Conservation (phyloP, 768 basidiomycete species). For the Leccinellum luteum region DNA sequence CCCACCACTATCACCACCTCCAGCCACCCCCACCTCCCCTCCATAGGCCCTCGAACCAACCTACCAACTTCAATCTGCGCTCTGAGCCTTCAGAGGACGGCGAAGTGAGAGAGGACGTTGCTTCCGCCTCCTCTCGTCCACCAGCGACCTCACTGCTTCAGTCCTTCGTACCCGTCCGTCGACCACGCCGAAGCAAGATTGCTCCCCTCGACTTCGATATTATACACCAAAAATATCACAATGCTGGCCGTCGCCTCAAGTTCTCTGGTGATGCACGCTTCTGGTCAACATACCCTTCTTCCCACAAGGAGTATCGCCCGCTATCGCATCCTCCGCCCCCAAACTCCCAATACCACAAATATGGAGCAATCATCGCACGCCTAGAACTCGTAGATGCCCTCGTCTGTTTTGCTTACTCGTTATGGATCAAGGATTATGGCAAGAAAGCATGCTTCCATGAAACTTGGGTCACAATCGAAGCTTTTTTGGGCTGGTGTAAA, state of each 20-base stretch:
- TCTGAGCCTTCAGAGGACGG: conserved; percentile 47
- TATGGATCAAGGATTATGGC: conserved; percentile 75
- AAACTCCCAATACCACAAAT: conserved; percentile 70
- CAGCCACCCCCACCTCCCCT: conserved; percentile 21
- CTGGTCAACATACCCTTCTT: conserved; percentile 67
- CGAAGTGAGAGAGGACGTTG: conserved; percentile 42
- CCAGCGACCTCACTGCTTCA: conserved; percentile 33
- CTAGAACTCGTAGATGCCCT: conserved; percentile 81
- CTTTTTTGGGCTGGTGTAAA: conserved; percentile 71
- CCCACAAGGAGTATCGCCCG: conserved; percentile 62
- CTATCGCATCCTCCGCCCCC: conserved; percentile 61
- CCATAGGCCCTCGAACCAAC: conserved; percentile 22
- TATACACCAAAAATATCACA: conserved; percentile 69
- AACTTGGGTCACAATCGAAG: conserved; percentile 68
- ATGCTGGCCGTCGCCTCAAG: conserved; percentile 71
- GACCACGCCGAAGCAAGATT: conserved; percentile 62
- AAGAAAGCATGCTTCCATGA: conserved; percentile 53
- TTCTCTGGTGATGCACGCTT: conserved; percentile 81
- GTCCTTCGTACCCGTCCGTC: conserved; percentile 54
- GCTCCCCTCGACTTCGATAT: conserved; percentile 49
- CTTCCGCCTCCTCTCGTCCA: conserved; percentile 18
- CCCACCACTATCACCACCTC: conserved; percentile 29
- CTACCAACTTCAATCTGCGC: conserved; percentile 28
- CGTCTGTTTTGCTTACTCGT: conserved; percentile 77
- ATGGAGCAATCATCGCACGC: conserved; percentile 71